A percentile compares a stretch with the other conserved stretches of the same genome.
phyloP scores from a whole-genome alignment of 2,329 filamentous ascomycete genomes.

The Pseudogymnoascus sp. region DNA sequence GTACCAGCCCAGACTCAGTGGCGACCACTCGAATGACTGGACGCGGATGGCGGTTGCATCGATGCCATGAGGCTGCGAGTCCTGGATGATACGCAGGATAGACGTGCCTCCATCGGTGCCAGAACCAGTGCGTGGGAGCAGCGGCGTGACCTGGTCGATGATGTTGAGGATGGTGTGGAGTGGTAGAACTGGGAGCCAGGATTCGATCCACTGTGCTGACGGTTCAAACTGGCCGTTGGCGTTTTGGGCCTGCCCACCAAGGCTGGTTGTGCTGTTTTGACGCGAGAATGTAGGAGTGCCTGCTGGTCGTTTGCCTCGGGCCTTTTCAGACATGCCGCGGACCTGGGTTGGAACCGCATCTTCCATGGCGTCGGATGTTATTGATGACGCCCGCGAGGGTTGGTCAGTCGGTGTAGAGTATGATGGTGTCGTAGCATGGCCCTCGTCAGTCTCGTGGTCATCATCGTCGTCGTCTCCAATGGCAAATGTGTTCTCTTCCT shows the following conservation, averaged over 20 bases:
- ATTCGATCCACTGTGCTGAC: slow-evolving; percentile 78
- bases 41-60: slow-evolving; percentile 68
- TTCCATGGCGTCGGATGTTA: slow-evolving; percentile 52
- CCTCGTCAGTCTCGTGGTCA: slow-evolving; percentile 44
- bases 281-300: slow-evolving; percentile 75
- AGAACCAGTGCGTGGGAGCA: slow-evolving; percentile 41
- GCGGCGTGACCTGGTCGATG: slow-evolving; percentile 55
- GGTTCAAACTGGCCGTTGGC: slow-evolving; percentile 61
- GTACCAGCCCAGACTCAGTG: slow-evolving; percentile 87
- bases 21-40: slow-evolving; percentile 92
- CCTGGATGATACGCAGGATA: slow-evolving; percentile 46
- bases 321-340: slow-evolving; percentile 94
- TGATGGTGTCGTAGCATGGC: slow-evolving; percentile 47
- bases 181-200: slow-evolving; percentile 85
- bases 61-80: slow-evolving; percentile 59
- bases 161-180: slow-evolving; percentile 77
- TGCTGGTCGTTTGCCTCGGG: slow-evolving; percentile 88
- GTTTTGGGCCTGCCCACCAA: slow-evolving; percentile 30
- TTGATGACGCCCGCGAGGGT: slow-evolving; percentile 58
- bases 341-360: slow-evolving; percentile 76
- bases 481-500: slow-evolving; percentile 74
- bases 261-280: slow-evolving; percentile 80
- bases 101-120: slow-evolving; percentile 37
- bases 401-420: slow-evolving; percentile 57
- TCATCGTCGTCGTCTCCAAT: slow-evolving; percentile 75